These are phyloP conservation scores for Wickerhamomyces kurtzmanii DNA, from an alignment of 805 yeast genomes.

Conservation along the genomic window DNA sequence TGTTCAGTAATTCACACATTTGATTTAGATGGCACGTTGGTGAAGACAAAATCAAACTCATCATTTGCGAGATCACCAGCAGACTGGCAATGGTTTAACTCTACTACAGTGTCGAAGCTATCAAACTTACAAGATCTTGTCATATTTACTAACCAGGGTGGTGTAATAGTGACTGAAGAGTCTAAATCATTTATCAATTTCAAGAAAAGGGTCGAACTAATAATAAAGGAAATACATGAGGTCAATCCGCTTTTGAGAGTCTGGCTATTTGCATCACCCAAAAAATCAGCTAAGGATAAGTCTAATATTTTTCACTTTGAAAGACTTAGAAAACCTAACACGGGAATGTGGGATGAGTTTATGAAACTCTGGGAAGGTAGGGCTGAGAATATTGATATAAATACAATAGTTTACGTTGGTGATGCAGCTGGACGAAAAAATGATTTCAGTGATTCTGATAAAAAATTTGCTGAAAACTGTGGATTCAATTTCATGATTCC, in stretches of 20 bases:
- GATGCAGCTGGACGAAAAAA: conserved; percentile 86
- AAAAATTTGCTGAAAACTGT: conserved; percentile 49
- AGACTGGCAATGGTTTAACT: conserved; percentile 70
- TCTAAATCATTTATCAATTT: conserved; percentile 28
- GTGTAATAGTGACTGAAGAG: conserved; percentile 32
- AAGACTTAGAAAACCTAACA: conserved; percentile 59
- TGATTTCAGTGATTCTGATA: conserved; percentile 80
- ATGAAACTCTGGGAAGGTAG: conserved; percentile 22
- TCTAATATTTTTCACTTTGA: conserved; percentile 9
- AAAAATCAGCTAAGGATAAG: conserved; percentile 27
- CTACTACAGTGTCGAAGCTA: conserved; percentile 1
- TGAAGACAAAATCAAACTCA: conserved; percentile 52
- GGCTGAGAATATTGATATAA: conserved; percentile 25
- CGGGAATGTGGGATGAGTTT: conserved; percentile 68
- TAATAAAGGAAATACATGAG: conserved; percentile 21
- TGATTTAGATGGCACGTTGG: conserved; percentile 79
- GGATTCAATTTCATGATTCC: conserved; percentile 57
- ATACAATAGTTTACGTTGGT: conserved; percentile 65
- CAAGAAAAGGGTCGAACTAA: conserved; percentile 26
- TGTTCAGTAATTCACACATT: no score
- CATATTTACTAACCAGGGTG: conserved; percentile 84
- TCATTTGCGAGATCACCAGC: conserved; percentile 44
- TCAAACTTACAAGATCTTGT: conserved; percentile 29
- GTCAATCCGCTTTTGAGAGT: conserved; percentile 14
- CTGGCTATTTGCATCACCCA: conserved; percentile 59